Conservation (phyloP, 768 basidiomycete genomes). For the Termitomyces heimii region DNA sequence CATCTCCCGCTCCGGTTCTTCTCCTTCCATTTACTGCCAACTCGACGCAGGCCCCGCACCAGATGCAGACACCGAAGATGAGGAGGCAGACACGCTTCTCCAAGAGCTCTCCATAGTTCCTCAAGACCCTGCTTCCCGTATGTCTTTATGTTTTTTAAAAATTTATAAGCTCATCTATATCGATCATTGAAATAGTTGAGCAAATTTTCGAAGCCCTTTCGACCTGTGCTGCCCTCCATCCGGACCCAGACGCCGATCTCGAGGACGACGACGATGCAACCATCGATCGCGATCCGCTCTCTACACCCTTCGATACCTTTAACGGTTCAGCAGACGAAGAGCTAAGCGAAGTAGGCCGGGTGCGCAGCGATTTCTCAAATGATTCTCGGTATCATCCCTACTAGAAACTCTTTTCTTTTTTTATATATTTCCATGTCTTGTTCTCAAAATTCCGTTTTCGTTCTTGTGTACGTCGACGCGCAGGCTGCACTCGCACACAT, state of each 20-base stretch:
- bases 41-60: constrained; percentile 62
- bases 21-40: constrained; percentile 87
- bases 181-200: constrained; percentile 49
- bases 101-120: constrained; percentile 81
- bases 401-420: constrained; percentile 45
- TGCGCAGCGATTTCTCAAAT: constrained; percentile 85
- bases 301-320: constrained; percentile 44
- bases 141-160: constrained; percentile 25
- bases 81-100: constrained; percentile 46
- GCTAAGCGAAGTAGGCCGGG: constrained; percentile 85
- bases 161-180: neutral
- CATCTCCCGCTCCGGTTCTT: constrained; percentile 58
- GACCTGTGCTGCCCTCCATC: constrained; percentile 78
- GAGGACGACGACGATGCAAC: constrained; percentile 38
- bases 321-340: constrained; percentile 59
- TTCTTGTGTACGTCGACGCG: neutral
- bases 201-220: constrained; percentile 85
- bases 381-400: constrained; percentile 78
- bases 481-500: constrained; percentile 80
- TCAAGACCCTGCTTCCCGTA: constrained; percentile 49
- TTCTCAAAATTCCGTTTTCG: neutral
- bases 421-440: neutral
- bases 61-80: constrained; percentile 18
- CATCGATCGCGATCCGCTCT: constrained; percentile 31
- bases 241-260: constrained; percentile 44